Evolutionary conservation across 495 filamentous ascomycete genomes (phyloP).

Genomic region (Penicillium pancosmium): DNA sequence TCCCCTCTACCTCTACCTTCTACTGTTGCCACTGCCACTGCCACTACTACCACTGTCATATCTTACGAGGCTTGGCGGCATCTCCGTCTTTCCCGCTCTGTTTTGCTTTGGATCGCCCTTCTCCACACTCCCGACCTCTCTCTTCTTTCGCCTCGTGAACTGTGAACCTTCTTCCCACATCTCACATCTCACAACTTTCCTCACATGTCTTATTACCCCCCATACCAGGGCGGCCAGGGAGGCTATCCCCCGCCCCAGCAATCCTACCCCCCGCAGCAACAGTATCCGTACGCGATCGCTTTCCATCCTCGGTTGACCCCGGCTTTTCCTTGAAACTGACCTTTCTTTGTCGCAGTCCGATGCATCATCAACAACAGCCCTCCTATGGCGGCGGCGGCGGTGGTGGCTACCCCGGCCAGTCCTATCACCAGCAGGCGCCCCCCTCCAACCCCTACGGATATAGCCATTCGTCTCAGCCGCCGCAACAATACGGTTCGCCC

Average conservation of each 20-base stretch:
- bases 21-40: background rate
- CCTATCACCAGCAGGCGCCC: conserved; percentile 45
- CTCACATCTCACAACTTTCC: conserved; percentile 1
- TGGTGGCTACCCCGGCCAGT: conserved; percentile 51
- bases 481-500: conserved; percentile 45
- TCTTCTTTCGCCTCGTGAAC: background rate
- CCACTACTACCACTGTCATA: background rate
- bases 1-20: background rate
- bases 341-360: conserved; percentile 26
- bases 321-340: background rate
- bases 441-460: conserved; percentile 50
- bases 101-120: conserved; percentile 26
- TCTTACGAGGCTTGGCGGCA: conserved; percentile 21
- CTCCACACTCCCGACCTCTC: conserved; percentile 22
- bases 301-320: conserved; percentile 20
- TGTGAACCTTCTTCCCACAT: background rate
- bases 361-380: conserved; percentile 39
- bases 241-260: conserved; percentile 52
- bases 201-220: conserved; percentile 56
- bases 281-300: conserved; percentile 41
- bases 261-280: conserved; percentile 35
- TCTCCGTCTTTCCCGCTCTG: conserved; percentile 26
- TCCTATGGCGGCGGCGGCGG: conserved; percentile 32
- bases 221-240: conserved; percentile 48
- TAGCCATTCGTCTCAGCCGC: conserved; percentile 44